Base-by-base conservation (phyloP, 495 filamentous ascomycete genomes). In the Penicillium manginii region DNA sequence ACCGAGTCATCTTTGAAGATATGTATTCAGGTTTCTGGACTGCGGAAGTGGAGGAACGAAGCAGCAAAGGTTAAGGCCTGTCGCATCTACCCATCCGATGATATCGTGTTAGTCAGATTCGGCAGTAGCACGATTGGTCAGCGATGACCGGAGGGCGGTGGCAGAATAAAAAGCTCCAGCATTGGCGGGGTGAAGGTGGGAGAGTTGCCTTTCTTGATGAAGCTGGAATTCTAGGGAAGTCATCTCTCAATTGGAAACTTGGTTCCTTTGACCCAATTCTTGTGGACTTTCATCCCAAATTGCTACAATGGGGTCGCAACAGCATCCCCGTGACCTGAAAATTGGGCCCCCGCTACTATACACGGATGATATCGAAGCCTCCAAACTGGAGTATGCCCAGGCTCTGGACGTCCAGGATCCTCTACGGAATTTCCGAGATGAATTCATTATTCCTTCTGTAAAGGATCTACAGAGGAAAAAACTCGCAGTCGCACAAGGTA, bases 401-500 rank as follows among this genome's bases (percentile, higher is more conserved):
- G 71, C 77, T 50, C 76, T 92, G 31, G 93, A 97, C 73, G 73
- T 71, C 11, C 75, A 84, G 63, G 93, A 97, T 72, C 69, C 78
- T 22, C 81, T 98, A 50, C 73, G 75, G 26, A 74, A 82, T 31
- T 83, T 93, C 33, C 85, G 91, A 26, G 69, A 82, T 18, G 88
- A 96, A 66, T 98, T 97, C 68, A 80, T 89, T 42, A 90, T 97
- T 59, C 94, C 94, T 14, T 88, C 90, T 18, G 91, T 87, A 70
- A 80, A 80, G 18, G 89, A 94, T 64, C 74, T 97, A 56, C 87
- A 86, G 66, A 85, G 89, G 55, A 88, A 83, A 53, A 82, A 71
- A 4, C 66, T 92, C 40, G 72, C 75, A 10, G 63, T 67, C 14
- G 67, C 75, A 71, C 65, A 69, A 61, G 58, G 73, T 76, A 59